These are phyloP conservation scores for Metarhizium guizhouense DNA, from an alignment of 2,329 filamentous ascomycete genomes.

Conservation along the genomic window DNA sequence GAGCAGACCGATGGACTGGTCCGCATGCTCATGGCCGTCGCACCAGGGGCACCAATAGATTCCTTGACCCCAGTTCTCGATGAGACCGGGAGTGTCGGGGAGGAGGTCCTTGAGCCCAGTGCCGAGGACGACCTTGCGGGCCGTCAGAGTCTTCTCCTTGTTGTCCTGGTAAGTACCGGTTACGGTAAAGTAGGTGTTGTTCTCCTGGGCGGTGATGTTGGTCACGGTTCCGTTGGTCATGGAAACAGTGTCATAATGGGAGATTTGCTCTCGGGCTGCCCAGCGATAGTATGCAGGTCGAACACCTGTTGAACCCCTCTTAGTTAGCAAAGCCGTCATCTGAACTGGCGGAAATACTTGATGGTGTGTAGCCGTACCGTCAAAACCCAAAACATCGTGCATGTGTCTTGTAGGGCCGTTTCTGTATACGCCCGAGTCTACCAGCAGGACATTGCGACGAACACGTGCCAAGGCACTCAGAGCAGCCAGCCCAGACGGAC, in stretches of 20 bases:
- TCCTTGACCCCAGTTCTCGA: conserved; percentile 48
- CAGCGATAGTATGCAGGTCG: conserved; percentile 45
- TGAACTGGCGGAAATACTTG: background rate
- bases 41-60: conserved; percentile 60
- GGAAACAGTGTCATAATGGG: conserved; percentile 37
- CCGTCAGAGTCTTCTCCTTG: conserved; percentile 26
- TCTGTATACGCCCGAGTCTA: conserved; percentile 51
- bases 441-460: conserved; percentile 42
- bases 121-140: conserved; percentile 47
- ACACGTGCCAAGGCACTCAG: conserved; percentile 51
- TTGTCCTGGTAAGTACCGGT: conserved; percentile 14
- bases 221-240: conserved; percentile 45
- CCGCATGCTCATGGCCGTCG: conserved; percentile 52
- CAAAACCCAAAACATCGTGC: conserved; percentile 52
- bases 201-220: conserved; percentile 26
- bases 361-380: conserved; percentile 31
- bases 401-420: conserved; percentile 48
- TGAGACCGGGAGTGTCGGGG: conserved; percentile 43
- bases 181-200: conserved; percentile 38
- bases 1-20: conserved; percentile 47
- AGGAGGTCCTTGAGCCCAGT: conserved; percentile 49
- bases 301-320: conserved; percentile 31
- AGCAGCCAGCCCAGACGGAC: conserved; percentile 44
- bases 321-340: conserved; percentile 5
- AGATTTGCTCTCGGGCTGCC: conserved; percentile 42